phyloP scores from a whole-genome alignment of 306 rosid species.

The Sechiopsis laciniata region DNA sequence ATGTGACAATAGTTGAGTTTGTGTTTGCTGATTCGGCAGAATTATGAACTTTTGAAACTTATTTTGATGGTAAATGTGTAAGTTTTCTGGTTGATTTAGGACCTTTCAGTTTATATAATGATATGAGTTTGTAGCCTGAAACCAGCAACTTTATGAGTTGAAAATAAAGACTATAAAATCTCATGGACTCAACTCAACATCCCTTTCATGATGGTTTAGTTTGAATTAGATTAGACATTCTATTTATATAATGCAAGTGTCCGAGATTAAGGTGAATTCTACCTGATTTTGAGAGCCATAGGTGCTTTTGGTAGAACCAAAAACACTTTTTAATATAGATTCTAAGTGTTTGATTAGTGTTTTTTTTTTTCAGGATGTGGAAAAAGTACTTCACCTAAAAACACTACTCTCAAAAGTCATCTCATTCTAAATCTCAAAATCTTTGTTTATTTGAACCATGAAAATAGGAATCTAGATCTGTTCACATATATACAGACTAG shows the following conservation, averaged over 20 bases:
- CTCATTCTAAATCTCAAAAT: neutral
- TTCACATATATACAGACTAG: no score
- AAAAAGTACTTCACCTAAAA: neutral
- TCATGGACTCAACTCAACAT: neutral
- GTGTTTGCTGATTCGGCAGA: neutral
- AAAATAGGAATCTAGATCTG: no score
- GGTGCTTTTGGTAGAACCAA: neutral
- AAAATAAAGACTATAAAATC: neutral
- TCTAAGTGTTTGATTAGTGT: neutral
- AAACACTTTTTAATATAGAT: neutral
- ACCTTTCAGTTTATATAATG: neutral
- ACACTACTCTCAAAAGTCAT: neutral
- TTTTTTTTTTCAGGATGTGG: no score
- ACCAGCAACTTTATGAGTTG: neutral
- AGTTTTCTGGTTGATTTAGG: neutral
- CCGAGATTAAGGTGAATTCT: no score
- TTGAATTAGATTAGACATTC: no score
- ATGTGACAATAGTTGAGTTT: no score
- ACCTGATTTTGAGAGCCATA: no score
- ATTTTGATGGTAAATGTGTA: neutral
- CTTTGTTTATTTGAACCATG: neutral
- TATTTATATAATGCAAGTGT: neutral
- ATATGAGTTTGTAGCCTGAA: neutral
- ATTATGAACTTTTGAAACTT: neutral
- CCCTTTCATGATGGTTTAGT: neutral